Evolutionary conservation across 345 rosid genomes (phyloP).

Genomic region (Stellera chamaejasme): DNA sequence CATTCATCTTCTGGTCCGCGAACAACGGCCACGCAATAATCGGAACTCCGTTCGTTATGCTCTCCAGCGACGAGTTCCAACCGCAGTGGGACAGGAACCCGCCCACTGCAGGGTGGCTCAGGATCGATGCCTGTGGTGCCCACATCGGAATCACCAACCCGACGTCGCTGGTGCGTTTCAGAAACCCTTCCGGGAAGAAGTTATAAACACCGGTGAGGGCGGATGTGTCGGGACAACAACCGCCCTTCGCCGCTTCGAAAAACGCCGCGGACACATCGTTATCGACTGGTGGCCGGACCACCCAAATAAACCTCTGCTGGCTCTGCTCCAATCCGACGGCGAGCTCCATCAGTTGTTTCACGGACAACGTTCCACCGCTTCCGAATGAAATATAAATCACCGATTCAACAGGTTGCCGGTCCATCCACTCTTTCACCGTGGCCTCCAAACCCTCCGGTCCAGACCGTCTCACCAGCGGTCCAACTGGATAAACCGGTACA

Average conservation of each 20-base stretch:
- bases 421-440: conserved; percentile 15
- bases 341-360: conserved; percentile 16
- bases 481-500: conserved; percentile 20
- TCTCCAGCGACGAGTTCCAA: conserved; percentile 35
- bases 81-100: conserved; percentile 45
- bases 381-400: conserved; percentile 16
- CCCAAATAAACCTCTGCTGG: conserved; percentile 25
- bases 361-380: conserved; percentile 24
- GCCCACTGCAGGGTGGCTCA: conserved; percentile 25
- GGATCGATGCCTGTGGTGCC: conserved; percentile 32
- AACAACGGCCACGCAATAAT: conserved; percentile 36
- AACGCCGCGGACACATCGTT: not conserved
- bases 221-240: conserved; percentile 8
- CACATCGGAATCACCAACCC: conserved; percentile 30
- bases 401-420: conserved; percentile 14
- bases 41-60: conserved; percentile 30
- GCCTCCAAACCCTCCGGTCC: not conserved
- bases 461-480: conserved; percentile 13
- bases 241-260: conserved; percentile 5
- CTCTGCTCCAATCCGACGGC: conserved; percentile 27
- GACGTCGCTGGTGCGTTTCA: conserved; percentile 14
- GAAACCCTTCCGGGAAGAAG: conserved; percentile 32
- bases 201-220: too few species aligned
- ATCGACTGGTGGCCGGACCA: conserved; percentile 13
- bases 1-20: conserved; percentile 38